Evolutionary conservation across 2,329 filamentous ascomycete genomes (phyloP).

Genomic region (Hymenoscyphus salicellus): DNA sequence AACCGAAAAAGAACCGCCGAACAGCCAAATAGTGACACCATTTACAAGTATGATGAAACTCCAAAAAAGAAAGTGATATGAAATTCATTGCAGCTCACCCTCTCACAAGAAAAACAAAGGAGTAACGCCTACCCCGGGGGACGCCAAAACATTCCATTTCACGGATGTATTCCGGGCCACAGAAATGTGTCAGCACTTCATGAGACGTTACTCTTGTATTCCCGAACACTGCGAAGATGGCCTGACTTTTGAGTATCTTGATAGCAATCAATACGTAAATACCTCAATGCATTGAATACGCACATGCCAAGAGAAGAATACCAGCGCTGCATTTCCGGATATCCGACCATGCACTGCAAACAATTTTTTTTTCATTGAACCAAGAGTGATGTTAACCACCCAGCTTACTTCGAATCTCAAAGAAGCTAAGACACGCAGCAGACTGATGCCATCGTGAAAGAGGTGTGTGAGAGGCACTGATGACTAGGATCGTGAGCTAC

Average conservation of each 20-base stretch:
- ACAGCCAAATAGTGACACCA: neutral
- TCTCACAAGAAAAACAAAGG: neutral
- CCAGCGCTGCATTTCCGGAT: neutral
- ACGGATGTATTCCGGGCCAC: neutral
- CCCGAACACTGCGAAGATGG: neutral
- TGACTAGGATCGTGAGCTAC: neutral
- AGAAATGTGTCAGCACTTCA: neutral
- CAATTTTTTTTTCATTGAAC: neutral
- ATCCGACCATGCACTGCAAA: neutral
- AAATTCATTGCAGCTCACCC: neutral
- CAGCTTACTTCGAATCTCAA: neutral
- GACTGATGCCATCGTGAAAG: neutral
- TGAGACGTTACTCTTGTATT: neutral
- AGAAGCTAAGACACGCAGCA: too few species aligned
- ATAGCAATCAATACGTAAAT: neutral
- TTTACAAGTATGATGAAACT: neutral
- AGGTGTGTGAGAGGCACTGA: neutral
- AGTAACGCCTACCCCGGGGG: neutral
- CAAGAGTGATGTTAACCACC: neutral
- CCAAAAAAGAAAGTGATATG: neutral
- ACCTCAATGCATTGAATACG: neutral
- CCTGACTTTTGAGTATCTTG: neutral
- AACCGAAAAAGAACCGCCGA: neutral
- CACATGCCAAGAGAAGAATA: neutral
- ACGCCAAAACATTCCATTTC: neutral